A percentile compares a stretch with the other conserved stretches of the same genome.
These are phyloP conservation scores for Fagus crenata DNA, from an alignment of 306 rosid species.

Conservation along the genomic window DNA sequence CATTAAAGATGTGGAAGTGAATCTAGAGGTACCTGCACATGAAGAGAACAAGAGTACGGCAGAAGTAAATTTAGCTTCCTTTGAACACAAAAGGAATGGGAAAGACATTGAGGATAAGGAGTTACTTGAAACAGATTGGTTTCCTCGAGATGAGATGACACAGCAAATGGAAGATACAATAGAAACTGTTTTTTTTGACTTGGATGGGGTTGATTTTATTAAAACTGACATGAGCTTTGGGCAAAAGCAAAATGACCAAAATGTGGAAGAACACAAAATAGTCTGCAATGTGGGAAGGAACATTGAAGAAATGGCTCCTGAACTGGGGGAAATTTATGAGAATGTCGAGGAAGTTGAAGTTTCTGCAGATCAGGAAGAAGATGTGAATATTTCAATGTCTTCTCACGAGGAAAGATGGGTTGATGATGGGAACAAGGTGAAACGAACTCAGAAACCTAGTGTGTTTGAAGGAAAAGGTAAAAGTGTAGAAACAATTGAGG, in stretches of 20 bases:
- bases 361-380: conserved; percentile 34
- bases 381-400: conserved; percentile 24
- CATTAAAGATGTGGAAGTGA: conserved; percentile 16
- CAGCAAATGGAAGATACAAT: conserved; percentile 39
- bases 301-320: conserved; percentile 48
- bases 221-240: conserved; percentile 34
- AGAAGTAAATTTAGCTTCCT: conserved; percentile 19
- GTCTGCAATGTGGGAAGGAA: conserved; percentile 32
- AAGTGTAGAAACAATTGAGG: conserved; percentile 33
- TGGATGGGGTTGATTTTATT: conserved; percentile 30
- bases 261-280: conserved; percentile 34
- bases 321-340: conserved; percentile 30
- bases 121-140: conserved; percentile 40
- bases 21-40: conserved; percentile 11
- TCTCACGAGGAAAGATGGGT: conserved; percentile 32
- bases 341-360: conserved; percentile 41
- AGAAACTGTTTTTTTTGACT: conserved; percentile 24
- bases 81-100: conserved; percentile 22
- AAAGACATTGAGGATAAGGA: conserved; percentile 33
- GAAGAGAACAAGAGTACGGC: conserved; percentile 22
- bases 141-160: conserved; percentile 33
- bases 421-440: conserved; percentile 14
- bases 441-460: conserved; percentile 42
- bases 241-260: conserved; percentile 37
- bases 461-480: conserved; percentile 38